Evolutionary conservation across 805 yeast species (phyloP), one percentile per base, ranked within the genome.

Genomic region (Cyberlindnera mrakii): DNA sequence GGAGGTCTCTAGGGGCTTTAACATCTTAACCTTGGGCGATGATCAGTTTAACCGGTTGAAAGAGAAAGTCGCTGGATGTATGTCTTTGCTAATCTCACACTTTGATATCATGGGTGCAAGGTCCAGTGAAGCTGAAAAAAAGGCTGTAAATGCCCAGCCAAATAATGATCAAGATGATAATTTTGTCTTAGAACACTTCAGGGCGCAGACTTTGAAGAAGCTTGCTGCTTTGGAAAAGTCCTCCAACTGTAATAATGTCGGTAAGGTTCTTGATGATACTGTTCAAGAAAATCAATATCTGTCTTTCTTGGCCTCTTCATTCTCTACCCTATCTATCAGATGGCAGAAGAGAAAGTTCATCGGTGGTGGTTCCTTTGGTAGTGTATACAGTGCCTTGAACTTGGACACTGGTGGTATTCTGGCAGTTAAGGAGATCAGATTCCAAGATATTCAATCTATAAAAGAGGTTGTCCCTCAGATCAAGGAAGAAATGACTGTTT

Each of bases 91-190:
- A 46, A 91, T 93, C 49, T 87, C 96, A 0, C 98, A 93, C 65
- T 93, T 93, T 58, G 99, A 93, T 65, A 89, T 93, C 41, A 93
- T 91, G 96, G 98, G 98, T 39, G 97, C 97, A 0, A 75, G 98
- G 56, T 85, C 96, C 1, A 82, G 60, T 73, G 76, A 54, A 43
- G 48, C 76, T 60, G 64, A 74, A 67, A 80, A 78, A 41, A 81
- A 75, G 52, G 70, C 75, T 39, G 73, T 71, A 55, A 55, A 49
- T 37, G 62, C 57, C 44, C 57, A 57, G 25, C 65, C 67, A 39
- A 67, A 65, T 29, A 75, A 77, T 7, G 63, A 76, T 52, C 79
- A 76, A 57, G 72, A 70, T 44, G 82, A 76, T 48, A 77, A 71
- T 41, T 75, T 70, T 33, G 66, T 76, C 18, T 59, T 80, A 44